Evolutionary conservation across 2,329 filamentous ascomycete genomes (phyloP).

Genomic region (Aspergillus awamori): DNA sequence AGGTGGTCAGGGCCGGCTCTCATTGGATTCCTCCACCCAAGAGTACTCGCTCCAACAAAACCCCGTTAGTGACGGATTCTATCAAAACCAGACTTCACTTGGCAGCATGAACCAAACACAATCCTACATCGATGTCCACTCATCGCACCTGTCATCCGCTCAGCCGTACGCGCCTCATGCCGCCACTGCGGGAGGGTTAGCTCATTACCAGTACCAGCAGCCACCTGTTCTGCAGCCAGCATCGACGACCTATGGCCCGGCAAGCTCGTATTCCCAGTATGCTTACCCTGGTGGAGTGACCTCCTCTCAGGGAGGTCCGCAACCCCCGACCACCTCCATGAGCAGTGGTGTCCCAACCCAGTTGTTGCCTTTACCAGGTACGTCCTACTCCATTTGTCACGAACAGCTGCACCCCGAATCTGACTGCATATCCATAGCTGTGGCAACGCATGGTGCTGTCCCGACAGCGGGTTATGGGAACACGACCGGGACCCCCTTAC

Average conservation of each 20-base stretch:
- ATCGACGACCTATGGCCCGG: conserved; percentile 67
- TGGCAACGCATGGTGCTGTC: conserved; percentile 38
- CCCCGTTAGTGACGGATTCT: conserved; percentile 46
- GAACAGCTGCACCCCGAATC: background rate
- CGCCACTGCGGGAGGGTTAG: conserved; percentile 71
- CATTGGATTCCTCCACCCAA: conserved; percentile 37
- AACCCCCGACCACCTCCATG: conserved; percentile 72
- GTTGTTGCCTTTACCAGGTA: conserved; percentile 66
- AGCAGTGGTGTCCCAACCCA: conserved; percentile 67
- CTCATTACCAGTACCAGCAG: conserved; percentile 73
- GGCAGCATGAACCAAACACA: conserved; percentile 77
- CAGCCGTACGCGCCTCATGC: conserved; percentile 75
- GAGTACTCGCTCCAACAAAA: conserved; percentile 39
- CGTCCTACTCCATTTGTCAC: conserved; percentile 16
- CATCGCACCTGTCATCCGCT: conserved; percentile 74
- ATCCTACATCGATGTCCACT: conserved; percentile 82
- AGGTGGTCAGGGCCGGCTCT: conserved; percentile 40
- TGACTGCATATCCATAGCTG: conserved; percentile 29
- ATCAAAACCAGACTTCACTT: conserved; percentile 41
- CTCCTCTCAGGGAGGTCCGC: conserved; percentile 72
- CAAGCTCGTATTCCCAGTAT: conserved; percentile 68
- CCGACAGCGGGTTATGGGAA: conserved; percentile 45
- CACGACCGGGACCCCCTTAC: conserved; percentile 43
- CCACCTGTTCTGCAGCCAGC: conserved; percentile 74
- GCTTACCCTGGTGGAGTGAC: conserved; percentile 75